A percentile compares a stretch with the other conserved stretches of the same genome.
Evolutionary conservation across 140 eudicot genomes (phyloP).

Genomic region (Flaveria floridana): DNA sequence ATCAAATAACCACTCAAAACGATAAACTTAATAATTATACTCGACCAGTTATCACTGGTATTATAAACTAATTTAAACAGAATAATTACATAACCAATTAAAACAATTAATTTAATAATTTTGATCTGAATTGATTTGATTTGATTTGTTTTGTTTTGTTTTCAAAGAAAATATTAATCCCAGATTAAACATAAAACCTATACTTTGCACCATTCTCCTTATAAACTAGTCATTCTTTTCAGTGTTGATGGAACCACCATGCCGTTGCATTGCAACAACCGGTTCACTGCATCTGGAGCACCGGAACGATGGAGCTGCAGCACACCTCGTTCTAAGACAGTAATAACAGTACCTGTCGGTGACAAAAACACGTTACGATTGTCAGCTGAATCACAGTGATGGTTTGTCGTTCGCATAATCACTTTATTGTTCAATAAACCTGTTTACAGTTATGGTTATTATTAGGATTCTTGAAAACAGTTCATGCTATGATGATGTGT

Average conservation of each 20-base stretch:
- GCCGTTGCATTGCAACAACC: constrained; percentile 49
- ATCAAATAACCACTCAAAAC: neutral
- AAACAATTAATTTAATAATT: neutral
- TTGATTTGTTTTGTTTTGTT: constrained; percentile 1
- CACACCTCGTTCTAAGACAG: constrained; percentile 91
- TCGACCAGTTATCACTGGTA: too few relatives aligned
- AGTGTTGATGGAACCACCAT: constrained; percentile 35
- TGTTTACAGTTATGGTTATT: neutral
- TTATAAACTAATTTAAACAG: too few relatives aligned
- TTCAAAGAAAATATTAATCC: constrained; percentile 26
- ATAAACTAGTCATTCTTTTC: constrained; percentile 22
- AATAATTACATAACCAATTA: neutral
- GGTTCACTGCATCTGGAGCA: constrained; percentile 57
- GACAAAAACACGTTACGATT: constrained; percentile 4
- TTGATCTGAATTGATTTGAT: constrained; percentile 2
- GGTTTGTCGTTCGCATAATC: neutral
- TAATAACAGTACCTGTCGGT: constrained; percentile 63
- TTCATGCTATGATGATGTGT: neutral
- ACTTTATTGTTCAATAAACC: neutral
- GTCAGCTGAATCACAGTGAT: neutral
- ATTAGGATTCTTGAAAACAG: neutral
- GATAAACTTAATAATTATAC: neutral
- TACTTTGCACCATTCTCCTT: neutral
- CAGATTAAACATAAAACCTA: constrained; percentile 33
- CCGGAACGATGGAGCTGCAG: constrained; percentile 68